Evolutionary conservation across 148 eudicot genomes (phyloP).

Genomic region (Arbutus unedo): DNA sequence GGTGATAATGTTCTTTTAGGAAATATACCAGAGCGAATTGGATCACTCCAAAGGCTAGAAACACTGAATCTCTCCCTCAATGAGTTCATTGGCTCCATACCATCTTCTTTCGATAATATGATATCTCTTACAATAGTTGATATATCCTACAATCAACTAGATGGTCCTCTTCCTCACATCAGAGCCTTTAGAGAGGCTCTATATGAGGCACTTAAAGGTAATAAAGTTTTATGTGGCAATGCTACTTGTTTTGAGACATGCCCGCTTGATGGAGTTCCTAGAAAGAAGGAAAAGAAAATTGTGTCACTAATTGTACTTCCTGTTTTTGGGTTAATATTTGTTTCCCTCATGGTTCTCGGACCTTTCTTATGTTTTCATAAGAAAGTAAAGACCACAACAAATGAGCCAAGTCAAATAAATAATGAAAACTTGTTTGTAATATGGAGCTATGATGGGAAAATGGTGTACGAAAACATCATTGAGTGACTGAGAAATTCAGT

Average conservation of each 20-base stretch:
- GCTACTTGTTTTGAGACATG: too few relatives aligned
- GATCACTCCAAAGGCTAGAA: background rate
- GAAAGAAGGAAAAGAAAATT: background rate
- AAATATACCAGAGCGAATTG: background rate
- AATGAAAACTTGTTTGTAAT: background rate
- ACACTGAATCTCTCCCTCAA: background rate
- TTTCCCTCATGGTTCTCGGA: background rate
- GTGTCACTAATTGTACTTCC: background rate
- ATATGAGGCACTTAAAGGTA: too few relatives aligned
- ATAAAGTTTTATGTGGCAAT: too few relatives aligned
- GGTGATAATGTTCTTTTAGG: too few relatives aligned
- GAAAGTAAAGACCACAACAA: background rate
- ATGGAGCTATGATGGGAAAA: background rate
- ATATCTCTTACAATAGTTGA: too few relatives aligned
- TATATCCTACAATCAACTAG: too few relatives aligned
- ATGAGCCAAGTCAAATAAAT: background rate
- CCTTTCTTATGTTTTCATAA: background rate
- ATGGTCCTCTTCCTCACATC: too few relatives aligned
- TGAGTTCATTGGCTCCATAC: background rate
- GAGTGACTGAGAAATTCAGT: background rate
- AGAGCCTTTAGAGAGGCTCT: too few relatives aligned
- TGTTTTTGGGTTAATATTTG: background rate
- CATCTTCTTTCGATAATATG: too few relatives aligned
- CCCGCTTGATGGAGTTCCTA: background rate
- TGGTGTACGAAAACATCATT: background rate